Percentiles rank a stretch among this genome's conserved stretches.
These are phyloP conservation scores for Penicillium cosmopolitanum DNA, from an alignment of 495 filamentous ascomycete species.

Conservation along the genomic window DNA sequence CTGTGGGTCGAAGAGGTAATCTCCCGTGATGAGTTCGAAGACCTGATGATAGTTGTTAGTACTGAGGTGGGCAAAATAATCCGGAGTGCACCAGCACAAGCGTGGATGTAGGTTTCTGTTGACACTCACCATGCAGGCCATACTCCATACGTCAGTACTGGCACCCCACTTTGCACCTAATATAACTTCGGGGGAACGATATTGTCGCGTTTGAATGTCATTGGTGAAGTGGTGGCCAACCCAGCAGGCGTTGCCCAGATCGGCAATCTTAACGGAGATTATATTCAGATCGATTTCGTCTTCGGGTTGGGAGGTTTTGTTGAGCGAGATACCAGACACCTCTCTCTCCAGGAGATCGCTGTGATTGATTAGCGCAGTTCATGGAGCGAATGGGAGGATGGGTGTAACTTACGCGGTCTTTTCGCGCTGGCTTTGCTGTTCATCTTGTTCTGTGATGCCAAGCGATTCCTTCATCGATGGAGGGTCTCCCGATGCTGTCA, in stretches of 20 bases:
- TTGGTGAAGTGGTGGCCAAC: constrained; percentile 99
- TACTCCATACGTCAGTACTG: constrained; percentile 99
- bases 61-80: neutral
- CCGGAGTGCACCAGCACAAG: neutral
- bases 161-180: constrained; percentile 97
- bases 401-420: constrained; percentile 80
- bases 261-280: constrained; percentile 98
- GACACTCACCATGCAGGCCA: constrained; percentile 90
- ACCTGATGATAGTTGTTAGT: constrained; percentile 56
- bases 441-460: constrained; percentile 68
- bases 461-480: constrained; percentile 64
- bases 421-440: constrained; percentile 81
- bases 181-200: constrained; percentile 96
- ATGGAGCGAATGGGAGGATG: neutral
- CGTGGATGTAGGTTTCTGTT: neutral
- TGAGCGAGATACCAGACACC: constrained; percentile 91
- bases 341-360: constrained; percentile 91
- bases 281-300: constrained; percentile 64
- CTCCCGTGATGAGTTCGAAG: constrained; percentile 97
- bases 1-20: constrained; percentile 98
- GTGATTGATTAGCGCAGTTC: constrained; percentile 13
- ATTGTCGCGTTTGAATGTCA: constrained; percentile 98
- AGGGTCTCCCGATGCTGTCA: constrained; percentile 23
- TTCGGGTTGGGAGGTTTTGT: constrained; percentile 62
- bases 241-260: constrained; percentile 98